Conservation (phyloP, 139 green algal species). For the Haematococcus sp. region DNA sequence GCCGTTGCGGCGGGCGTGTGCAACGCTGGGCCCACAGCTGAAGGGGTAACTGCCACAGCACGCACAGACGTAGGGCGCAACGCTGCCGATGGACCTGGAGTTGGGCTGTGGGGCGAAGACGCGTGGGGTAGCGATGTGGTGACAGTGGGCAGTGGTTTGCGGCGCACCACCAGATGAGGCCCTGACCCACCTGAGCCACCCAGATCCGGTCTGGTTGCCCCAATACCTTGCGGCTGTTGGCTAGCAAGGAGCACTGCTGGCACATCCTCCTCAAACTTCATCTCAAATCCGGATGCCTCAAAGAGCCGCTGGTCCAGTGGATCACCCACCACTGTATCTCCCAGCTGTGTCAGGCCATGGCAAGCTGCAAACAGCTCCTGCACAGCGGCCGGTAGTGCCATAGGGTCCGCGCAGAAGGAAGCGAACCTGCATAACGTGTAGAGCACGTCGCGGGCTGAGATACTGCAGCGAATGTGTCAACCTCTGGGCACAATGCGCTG, state of each 20-base stretch:
- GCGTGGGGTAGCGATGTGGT: background rate
- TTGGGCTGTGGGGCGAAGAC: too few relatives aligned
- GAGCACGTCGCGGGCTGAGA: background rate
- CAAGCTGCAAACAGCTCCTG: constrained; percentile 44
- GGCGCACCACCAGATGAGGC: constrained; percentile 1
- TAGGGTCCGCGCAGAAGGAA: background rate
- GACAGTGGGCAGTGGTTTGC: background rate
- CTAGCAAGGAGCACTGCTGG: background rate
- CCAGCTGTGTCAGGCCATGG: constrained; percentile 46
- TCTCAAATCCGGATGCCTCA: constrained; percentile 29
- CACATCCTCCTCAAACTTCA: constrained; percentile 11
- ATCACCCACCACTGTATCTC: constrained; percentile 37
- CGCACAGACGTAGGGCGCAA: too few relatives aligned
- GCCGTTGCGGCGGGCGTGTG: too few relatives aligned
- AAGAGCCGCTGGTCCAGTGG: constrained; percentile 51
- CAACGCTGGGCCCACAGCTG: too few relatives aligned
- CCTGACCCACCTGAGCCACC: background rate
- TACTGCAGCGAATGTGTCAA: background rate
- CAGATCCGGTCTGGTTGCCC: too few relatives aligned
- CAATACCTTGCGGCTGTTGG: too few relatives aligned
- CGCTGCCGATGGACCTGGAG: too few relatives aligned
- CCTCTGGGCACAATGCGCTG: too few relatives aligned
- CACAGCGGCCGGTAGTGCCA: background rate
- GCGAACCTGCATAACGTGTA: background rate
- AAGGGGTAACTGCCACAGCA: too few relatives aligned